Base-by-base conservation (phyloP, 2,329 filamentous ascomycete species). In the Nigrograna mackinnonii region DNA sequence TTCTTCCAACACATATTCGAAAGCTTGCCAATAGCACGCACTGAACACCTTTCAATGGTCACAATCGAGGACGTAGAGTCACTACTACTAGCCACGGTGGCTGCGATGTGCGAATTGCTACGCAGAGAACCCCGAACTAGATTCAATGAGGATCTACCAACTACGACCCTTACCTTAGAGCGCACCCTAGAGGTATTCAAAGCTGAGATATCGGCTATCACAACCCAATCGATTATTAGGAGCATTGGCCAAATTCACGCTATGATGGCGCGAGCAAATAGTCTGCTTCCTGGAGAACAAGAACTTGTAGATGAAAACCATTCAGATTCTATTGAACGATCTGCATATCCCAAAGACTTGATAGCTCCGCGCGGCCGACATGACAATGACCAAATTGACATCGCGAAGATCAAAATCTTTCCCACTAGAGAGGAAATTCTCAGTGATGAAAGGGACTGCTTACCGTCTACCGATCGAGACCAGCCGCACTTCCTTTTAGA, bases 301-400 rank as follows among this genome's bases (percentile, higher is more conserved):
- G 42, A 49, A 2, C 11, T 17, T 13, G 7, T 36, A 3, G 14
- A 22, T 4, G 45, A 49, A 2, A 38, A 28, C 4, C 11, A 45
- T 18, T 22, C 38, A 9, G 33, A 40, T n/a, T 18, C 37, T 7
- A 34, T 37, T 5, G 30, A 34, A 4, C 35, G 16, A 7, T 60
- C 58, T 1, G 41, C 44, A 4, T 67, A 65, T 39, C 61, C 62
- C 14, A 52, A 50, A 14, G 44, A 54, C 9, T 3, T 62, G 1
- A 38, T 55, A 0, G 39, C 60, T 1, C 62, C 63, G 2, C 41
- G 42, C 2, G 37, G 50, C 19, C 14, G 61, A 5, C 57, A 67
- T 33, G 56, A 68, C 21, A 70, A 70, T 20, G 65, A 69, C 39
- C 54, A 60, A 6, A 43, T 18, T 5, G 58, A 67, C 35, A 67